phyloP scores from a whole-genome alignment of 2,329 filamentous ascomycete species.

The Trichoderma pleuroti region DNA sequence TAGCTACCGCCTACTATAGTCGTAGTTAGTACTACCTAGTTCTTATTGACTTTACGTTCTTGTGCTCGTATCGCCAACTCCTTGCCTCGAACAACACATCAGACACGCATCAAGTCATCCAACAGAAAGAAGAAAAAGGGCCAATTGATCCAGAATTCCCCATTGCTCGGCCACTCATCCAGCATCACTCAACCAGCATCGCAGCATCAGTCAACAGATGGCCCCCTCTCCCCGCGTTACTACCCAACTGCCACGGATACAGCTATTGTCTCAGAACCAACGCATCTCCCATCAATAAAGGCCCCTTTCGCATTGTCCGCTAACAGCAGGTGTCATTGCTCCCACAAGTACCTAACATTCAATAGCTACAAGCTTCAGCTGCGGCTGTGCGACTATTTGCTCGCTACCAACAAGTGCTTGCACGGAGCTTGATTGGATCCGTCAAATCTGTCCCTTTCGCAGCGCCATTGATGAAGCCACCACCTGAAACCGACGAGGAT shows the following conservation, averaged over 20 bases:
- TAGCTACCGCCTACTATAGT: neutral
- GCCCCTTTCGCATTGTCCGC: neutral
- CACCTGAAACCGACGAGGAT: constrained; percentile 16
- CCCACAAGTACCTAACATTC: neutral
- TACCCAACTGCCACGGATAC: neutral
- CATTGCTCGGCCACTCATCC: neutral
- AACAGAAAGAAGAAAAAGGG: neutral
- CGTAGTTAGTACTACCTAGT: neutral
- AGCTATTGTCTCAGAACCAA: neutral
- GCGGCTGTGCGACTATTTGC: neutral
- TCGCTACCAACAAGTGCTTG: neutral
- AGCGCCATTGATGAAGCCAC: neutral
- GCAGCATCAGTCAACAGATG: neutral
- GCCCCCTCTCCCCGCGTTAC: neutral
- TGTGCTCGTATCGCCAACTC: neutral
- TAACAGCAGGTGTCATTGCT: neutral
- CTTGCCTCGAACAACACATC: constrained; percentile 2
- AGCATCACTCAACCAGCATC: neutral
- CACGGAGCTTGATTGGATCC: neutral
- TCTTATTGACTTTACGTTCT: neutral
- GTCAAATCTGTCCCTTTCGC: neutral
- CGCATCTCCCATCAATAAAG: neutral
- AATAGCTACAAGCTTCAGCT: neutral
- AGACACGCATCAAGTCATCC: neutral
- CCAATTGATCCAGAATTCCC: neutral